Base-by-base conservation (phyloP, 139 green algal species). In the Chlorella sp. region DNA sequence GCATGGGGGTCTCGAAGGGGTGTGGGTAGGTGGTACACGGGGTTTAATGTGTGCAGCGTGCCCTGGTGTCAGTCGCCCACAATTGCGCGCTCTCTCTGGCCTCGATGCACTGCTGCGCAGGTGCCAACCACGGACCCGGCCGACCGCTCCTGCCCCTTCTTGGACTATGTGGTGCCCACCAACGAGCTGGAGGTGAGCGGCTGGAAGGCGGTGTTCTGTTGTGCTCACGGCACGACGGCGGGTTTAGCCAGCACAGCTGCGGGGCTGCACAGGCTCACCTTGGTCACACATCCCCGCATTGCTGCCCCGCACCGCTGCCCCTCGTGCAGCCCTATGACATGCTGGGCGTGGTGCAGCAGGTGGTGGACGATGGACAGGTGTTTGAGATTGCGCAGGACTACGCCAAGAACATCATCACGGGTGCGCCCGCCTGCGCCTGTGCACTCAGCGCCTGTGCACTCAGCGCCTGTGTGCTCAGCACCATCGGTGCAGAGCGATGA, bases 341-440 rank as follows among this genome's bases (percentile, higher is more conserved):
- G 92, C 70, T 89, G 20, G 86, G 88, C 30, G 87, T 95, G 16
- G 41, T 90, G 16, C 60, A 70, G 48, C 48, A 87, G 74, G 88
- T 95, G 17, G 84, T 95, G 6, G 92, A 95, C 73, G 86, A 92
- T 22, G 80, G 88, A 0, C 79, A 92, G 68, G 76, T 95, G 36
- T 95, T 96, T 86, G 92, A 95, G 73, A 92, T 95, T 46, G 84
- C 86, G 40, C 36, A 64, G 32, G 89, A 93, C 46, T 90, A 87
- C 51, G 92, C 92, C 24, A 81, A 84, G 24, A 95, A 95, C 86
- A 94, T 95, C 48, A 89, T 95, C 64, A 75, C 84, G 0, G 77
- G 77, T 83, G 56, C 1, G 76, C 48, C 19, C 1, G 11, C 8
- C 11, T 17, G 11, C 11, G 46, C 8, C 46, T 11, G 46, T 11